A percentile compares a stretch with the other conserved stretches of the same genome.
These are phyloP conservation scores for Mesotaenium endlicherianum DNA, from an alignment of 139 green algal genomes.

Conservation along the genomic window DNA sequence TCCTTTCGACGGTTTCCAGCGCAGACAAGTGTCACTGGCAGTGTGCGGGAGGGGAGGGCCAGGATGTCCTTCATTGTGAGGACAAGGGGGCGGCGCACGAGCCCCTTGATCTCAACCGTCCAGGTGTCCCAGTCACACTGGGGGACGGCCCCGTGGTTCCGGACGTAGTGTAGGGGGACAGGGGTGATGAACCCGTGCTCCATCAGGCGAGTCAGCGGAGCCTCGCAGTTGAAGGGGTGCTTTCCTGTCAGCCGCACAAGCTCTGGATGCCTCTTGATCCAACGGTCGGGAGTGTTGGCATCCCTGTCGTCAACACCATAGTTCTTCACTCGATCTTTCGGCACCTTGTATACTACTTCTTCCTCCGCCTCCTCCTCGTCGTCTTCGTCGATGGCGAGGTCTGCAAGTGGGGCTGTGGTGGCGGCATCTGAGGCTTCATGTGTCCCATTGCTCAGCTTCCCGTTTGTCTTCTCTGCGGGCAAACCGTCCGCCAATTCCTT, in stretches of 20 bases:
- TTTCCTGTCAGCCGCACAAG: slow-evolving; percentile 85
- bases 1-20: slow-evolving; percentile 95
- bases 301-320: slow-evolving; percentile 5
- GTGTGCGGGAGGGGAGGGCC: slow-evolving; percentile 67
- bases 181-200: slow-evolving; percentile 81
- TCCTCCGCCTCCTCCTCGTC: slow-evolving; percentile 15
- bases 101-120: slow-evolving; percentile 72
- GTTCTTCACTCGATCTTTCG: background rate
- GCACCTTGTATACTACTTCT: background rate
- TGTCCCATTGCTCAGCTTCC: too few relatives aligned
- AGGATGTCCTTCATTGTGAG: slow-evolving; percentile 91
- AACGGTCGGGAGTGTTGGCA: slow-evolving; percentile 52
- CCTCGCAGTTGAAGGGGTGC: slow-evolving; percentile 97
- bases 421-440: too few relatives aligned
- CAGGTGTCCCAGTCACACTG: slow-evolving; percentile 64
- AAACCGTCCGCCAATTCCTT: too few relatives aligned
- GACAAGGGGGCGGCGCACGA: slow-evolving; percentile 64
- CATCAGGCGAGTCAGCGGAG: slow-evolving; percentile 76
- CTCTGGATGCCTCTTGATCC: slow-evolving; percentile 77
- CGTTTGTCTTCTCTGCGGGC: too few relatives aligned
- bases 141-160: slow-evolving; percentile 90
- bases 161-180: slow-evolving; percentile 73
- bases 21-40: slow-evolving; percentile 80
- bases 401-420: background rate
- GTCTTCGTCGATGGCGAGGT: background rate